A percentile compares a stretch with the other conserved stretches of the same genome.
Evolutionary conservation across 331 rosid genomes (phyloP).

Genomic region (Rhamnella rubrinervis): DNA sequence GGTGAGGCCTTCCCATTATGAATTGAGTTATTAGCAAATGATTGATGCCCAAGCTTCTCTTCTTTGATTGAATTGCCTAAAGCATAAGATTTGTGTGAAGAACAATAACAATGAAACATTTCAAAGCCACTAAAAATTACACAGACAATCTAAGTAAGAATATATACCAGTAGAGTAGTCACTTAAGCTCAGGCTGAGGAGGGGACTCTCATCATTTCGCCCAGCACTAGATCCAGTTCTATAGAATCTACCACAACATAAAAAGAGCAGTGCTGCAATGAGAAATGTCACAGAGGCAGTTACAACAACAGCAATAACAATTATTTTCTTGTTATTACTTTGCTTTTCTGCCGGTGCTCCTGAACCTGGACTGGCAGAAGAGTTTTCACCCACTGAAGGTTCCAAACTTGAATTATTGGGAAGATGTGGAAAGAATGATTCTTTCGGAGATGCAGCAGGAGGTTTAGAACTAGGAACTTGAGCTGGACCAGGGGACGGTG

Average conservation of each 20-base stretch:
- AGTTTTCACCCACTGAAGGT: slow-evolving; percentile 13
- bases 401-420: neutral
- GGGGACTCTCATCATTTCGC: slow-evolving; percentile 81
- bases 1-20: slow-evolving; percentile 33
- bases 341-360: slow-evolving; percentile 12
- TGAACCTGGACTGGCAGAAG: slow-evolving; percentile 24
- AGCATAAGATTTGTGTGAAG: slow-evolving; percentile 37
- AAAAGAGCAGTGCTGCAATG: slow-evolving; percentile 51
- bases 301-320: slow-evolving; percentile 45
- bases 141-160: slow-evolving; percentile 9
- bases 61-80: slow-evolving; percentile 46
- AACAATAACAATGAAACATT: slow-evolving; percentile 23
- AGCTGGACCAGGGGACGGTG: slow-evolving; percentile 27
- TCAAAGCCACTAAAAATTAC: neutral
- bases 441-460: slow-evolving; percentile 11
- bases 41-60: slow-evolving; percentile 43
- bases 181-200: slow-evolving; percentile 67
- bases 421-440: slow-evolving; percentile 16
- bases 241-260: slow-evolving; percentile 48
- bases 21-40: slow-evolving; percentile 37
- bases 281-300: slow-evolving; percentile 61
- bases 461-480: slow-evolving; percentile 20
- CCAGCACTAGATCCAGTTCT: slow-evolving; percentile 32
- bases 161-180: slow-evolving; percentile 68
- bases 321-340: slow-evolving; percentile 14